Evolutionary conservation across 495 filamentous ascomycete species (phyloP).

Genomic region (Annulohypoxylon moriforme): DNA sequence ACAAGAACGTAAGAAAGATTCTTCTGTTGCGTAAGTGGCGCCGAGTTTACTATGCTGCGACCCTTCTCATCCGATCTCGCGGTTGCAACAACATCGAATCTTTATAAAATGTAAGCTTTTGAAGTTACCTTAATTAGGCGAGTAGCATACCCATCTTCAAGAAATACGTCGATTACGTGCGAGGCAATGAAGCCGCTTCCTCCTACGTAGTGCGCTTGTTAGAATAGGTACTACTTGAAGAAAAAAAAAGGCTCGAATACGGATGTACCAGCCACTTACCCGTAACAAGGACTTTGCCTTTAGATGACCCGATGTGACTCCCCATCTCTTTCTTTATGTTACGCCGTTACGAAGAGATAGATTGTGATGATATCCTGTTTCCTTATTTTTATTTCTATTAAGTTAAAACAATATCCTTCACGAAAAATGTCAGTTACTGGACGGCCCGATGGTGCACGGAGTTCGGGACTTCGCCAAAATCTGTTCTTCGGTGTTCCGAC

Average conservation of each 20-base stretch:
- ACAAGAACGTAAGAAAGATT: conserved; percentile 51
- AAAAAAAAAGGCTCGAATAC: too few relatives aligned
- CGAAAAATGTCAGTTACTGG: neutral
- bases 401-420: neutral
- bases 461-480: neutral
- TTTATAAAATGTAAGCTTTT: conserved; percentile 19
- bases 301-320: neutral
- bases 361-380: too few relatives aligned
- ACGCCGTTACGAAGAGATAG: neutral
- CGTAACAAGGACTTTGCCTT: conserved; percentile 41
- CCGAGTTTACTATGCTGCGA: conserved; percentile 48
- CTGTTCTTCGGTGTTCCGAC: conserved; percentile 37
- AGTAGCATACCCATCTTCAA: conserved; percentile 30
- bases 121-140: neutral
- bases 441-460: too few relatives aligned
- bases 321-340: neutral
- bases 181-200: conserved; percentile 46
- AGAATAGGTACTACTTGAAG: neutral
- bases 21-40: conserved; percentile 14
- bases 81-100: conserved; percentile 54
- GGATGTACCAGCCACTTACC: conserved; percentile 18
- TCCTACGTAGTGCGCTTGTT: conserved; percentile 5
- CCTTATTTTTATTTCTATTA: neutral
- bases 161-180: conserved; percentile 38
- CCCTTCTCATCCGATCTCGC: conserved; percentile 57